Base-by-base conservation (phyloP, 1,284 basidiomycete genomes). In the Hemileia vastatrix region DNA sequence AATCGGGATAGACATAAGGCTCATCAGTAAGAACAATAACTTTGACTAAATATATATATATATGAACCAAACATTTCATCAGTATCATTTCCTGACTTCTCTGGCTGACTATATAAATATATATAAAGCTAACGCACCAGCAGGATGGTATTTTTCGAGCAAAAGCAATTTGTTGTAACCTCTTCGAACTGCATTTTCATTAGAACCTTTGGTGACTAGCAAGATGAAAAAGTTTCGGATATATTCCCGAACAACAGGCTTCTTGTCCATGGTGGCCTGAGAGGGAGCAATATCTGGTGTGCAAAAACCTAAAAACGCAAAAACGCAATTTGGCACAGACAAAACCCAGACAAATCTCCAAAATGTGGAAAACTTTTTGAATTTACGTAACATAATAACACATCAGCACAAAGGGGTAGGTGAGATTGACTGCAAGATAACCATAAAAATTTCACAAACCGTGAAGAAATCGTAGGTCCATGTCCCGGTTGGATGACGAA, bases 21-120 rank as follows among this genome's bases (percentile, higher is more conserved):
- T 77, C 77, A 64, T 77, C 77, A 53, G 77, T 77, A 24, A 77
- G 69, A 44, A 77, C 76, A 64, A 77, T 74, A 36, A 75, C 72
- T 64, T 76, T 73, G 62, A 77, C 73, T 63, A 40, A 15, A 18
- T 4, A 40, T 18, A 11, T 13, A 8, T n/a, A 15, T 18, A 18
- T 43, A 43, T 8, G 15, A 27, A 6, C 49, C 4, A 50, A 23
- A 6, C 1, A 48, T 2, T 27, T 3, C 6, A 15, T 24, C 9
- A 24, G 23, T 24, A 50, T 19, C n/a, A 27, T 27, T 21, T 50
- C n/a, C 13, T 24, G 9, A 27, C 8, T 3, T 3, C 21, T 9
- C 15, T 23, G 21, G n/a, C 11, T 4, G 21, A 50, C 23, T n/a
- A n/a, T n/a, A n/a, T n/a, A n/a, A n/a, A n/a, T n/a, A n/a, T n/a